These are phyloP conservation scores for Fusarium floridanum DNA, from an alignment of 2,329 filamentous ascomycete genomes.

Conservation along the genomic window DNA sequence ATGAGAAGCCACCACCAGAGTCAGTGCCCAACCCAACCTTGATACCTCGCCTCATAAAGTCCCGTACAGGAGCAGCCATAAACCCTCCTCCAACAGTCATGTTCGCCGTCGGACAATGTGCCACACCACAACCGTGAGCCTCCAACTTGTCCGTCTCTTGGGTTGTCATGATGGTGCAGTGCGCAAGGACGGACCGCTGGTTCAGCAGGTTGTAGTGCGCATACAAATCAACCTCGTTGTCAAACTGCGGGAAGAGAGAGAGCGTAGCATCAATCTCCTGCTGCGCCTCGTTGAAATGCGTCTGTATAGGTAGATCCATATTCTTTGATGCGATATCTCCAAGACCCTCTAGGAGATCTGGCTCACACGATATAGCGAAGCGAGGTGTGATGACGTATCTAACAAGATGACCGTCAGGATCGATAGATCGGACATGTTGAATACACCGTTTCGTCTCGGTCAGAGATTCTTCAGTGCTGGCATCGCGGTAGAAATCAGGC, in stretches of 20 bases:
- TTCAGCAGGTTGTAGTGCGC: conserved; percentile 66
- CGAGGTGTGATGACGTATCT: conserved; percentile 68
- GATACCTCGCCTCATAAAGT: conserved; percentile 68
- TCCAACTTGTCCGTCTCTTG: conserved; percentile 65
- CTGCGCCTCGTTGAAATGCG: conserved; percentile 75
- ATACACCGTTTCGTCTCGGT: conserved; percentile 64
- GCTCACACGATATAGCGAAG: conserved; percentile 72
- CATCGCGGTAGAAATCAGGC: conserved; percentile 67
- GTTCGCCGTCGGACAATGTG: conserved; percentile 75
- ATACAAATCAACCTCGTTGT: conserved; percentile 72
- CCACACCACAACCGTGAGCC: conserved; percentile 67
- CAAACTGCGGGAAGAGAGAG: conserved; percentile 67
- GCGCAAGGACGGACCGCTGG: conserved; percentile 71
- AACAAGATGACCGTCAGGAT: conserved; percentile 59
- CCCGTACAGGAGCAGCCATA: conserved; percentile 71
- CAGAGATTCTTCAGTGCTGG: conserved; percentile 60
- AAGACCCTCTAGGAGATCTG: conserved; percentile 66
- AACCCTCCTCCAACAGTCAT: conserved; percentile 73
- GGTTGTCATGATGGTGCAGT: conserved; percentile 73
- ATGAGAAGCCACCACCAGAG: conserved; percentile 72
- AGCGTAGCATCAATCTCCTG: conserved; percentile 70
- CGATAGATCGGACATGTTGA: conserved; percentile 58
- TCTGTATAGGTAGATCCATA: conserved; percentile 69
- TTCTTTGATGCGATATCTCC: conserved; percentile 65
- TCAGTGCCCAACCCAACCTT: conserved; percentile 78